phyloP scores from a whole-genome alignment of 139 green algal genomes.

The Ulvella scutata region DNA sequence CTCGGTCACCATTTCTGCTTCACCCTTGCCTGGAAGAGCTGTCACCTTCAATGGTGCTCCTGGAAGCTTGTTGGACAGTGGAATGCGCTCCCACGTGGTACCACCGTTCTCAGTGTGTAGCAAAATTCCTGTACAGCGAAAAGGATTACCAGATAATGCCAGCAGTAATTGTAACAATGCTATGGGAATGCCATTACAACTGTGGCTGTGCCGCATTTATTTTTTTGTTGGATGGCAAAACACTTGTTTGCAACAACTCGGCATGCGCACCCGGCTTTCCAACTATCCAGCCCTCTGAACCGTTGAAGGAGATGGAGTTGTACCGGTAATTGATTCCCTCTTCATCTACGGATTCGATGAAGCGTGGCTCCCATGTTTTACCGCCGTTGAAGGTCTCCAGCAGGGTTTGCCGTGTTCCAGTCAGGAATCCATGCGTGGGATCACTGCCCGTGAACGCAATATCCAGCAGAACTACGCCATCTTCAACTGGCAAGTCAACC shows the following conservation, averaged over 20 bases:
- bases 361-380: constrained; percentile 72
- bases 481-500: constrained; percentile 71
- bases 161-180: neutral
- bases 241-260: too few relatives aligned
- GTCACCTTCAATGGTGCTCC: constrained; percentile 64
- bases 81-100: constrained; percentile 88
- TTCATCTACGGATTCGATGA: constrained; percentile 48
- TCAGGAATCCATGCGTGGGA: constrained; percentile 87
- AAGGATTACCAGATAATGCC: neutral
- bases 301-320: constrained; percentile 88
- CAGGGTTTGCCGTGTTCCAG: constrained; percentile 91
- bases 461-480: constrained; percentile 89
- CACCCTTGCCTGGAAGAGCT: constrained; percentile 37
- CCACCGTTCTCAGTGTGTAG: constrained; percentile 90
- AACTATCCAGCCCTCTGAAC: constrained; percentile 95
- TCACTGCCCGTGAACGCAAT: constrained; percentile 79
- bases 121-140: constrained; percentile 56
- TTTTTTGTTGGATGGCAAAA: too few relatives aligned
- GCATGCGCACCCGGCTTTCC: constrained; percentile 68
- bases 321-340: constrained; percentile 80
- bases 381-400: constrained; percentile 94
- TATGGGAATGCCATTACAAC: too few relatives aligned
- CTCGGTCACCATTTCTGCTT: constrained; percentile 95
- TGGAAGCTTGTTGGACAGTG: constrained; percentile 78
- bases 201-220: too few relatives aligned